A percentile compares a stretch with the other conserved stretches of the same genome.
These are phyloP conservation scores for Dryadomyces quercus-mongolicae DNA, from an alignment of 2,329 filamentous ascomycete genomes.

Conservation along the genomic window DNA sequence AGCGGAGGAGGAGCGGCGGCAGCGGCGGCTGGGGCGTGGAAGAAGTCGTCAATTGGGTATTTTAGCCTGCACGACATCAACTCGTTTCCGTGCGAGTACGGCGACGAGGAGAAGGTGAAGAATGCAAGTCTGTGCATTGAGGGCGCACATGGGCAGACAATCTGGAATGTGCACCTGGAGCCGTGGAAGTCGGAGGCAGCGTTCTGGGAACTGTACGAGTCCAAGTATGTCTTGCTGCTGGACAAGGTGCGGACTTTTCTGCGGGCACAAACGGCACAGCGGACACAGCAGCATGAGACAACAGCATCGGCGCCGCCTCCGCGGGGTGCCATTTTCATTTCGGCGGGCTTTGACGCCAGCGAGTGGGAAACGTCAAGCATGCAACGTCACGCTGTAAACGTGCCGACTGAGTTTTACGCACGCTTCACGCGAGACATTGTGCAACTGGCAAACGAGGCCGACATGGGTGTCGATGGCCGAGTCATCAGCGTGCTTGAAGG, in stretches of 20 bases:
- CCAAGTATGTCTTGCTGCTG: slow-evolving; percentile 63
- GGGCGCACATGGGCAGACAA: slow-evolving; percentile 81
- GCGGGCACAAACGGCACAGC: slow-evolving; percentile 54
- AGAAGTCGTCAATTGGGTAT: slow-evolving; percentile 83
- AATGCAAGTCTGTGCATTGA: slow-evolving; percentile 92
- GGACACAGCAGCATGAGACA: not conserved
- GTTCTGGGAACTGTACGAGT: slow-evolving; percentile 82
- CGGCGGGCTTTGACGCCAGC: slow-evolving; percentile 92
- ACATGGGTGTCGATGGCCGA: slow-evolving; percentile 64
- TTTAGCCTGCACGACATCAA: slow-evolving; percentile 98
- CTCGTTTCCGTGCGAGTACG: slow-evolving; percentile 89
- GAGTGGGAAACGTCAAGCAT: slow-evolving; percentile 88
- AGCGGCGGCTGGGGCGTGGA: slow-evolving; percentile 65
- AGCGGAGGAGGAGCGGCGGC: slow-evolving; percentile 15
- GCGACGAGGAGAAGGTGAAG: slow-evolving; percentile 86
- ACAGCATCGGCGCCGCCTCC: not conserved
- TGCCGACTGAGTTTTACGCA: slow-evolving; percentile 94
- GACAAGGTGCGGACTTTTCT: slow-evolving; percentile 73
- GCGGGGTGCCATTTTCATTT: slow-evolving; percentile 84
- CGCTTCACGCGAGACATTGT: slow-evolving; percentile 79
- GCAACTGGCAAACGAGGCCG: slow-evolving; percentile 67
- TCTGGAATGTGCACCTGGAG: slow-evolving; percentile 94
- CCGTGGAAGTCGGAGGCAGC: slow-evolving; percentile 71
- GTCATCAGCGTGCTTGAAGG: slow-evolving; percentile 91
- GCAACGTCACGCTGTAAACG: slow-evolving; percentile 92